These are phyloP conservation scores for Kwoniella shandongensis DNA, from an alignment of 768 basidiomycete genomes.

Conservation along the genomic window DNA sequence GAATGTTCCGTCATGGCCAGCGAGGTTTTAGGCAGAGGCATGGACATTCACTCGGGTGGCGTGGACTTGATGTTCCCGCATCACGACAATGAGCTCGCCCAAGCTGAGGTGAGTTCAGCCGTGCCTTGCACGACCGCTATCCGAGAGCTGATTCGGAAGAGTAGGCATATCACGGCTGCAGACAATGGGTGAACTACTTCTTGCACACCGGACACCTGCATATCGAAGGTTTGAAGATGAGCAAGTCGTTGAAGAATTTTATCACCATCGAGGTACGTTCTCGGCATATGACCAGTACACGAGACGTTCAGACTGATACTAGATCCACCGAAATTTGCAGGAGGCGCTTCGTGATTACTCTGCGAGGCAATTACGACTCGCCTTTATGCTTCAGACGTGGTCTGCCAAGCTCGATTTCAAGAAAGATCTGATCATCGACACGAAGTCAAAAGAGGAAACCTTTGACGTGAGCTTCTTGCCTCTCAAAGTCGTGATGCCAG, in stretches of 20 bases:
- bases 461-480: constrained; percentile 67
- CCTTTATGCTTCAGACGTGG: constrained; percentile 89
- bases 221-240: constrained; percentile 98
- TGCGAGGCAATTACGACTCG: constrained; percentile 82
- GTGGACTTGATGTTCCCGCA: constrained; percentile 98
- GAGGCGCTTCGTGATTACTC: constrained; percentile 81
- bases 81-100: constrained; percentile 98
- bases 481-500: background rate
- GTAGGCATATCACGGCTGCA: constrained; percentile 88
- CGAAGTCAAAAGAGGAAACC: constrained; percentile 74
- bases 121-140: background rate
- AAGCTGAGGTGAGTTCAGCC: constrained; percentile 69
- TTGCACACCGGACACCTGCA: constrained; percentile 97
- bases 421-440: constrained; percentile 79
- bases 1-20: constrained; percentile 99
- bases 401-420: constrained; percentile 92
- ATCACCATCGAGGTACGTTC: constrained; percentile 71
- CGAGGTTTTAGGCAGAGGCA: constrained; percentile 79
- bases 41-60: constrained; percentile 98
- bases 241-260: constrained; percentile 97
- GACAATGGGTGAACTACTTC: constrained; percentile 98
- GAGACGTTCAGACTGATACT: background rate
- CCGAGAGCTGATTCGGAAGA: constrained; percentile 1
- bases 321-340: constrained; percentile 54
- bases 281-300: constrained; percentile 17